Evolutionary conservation across 495 filamentous ascomycete species (phyloP).

Genomic region (Xylaria castorea): DNA sequence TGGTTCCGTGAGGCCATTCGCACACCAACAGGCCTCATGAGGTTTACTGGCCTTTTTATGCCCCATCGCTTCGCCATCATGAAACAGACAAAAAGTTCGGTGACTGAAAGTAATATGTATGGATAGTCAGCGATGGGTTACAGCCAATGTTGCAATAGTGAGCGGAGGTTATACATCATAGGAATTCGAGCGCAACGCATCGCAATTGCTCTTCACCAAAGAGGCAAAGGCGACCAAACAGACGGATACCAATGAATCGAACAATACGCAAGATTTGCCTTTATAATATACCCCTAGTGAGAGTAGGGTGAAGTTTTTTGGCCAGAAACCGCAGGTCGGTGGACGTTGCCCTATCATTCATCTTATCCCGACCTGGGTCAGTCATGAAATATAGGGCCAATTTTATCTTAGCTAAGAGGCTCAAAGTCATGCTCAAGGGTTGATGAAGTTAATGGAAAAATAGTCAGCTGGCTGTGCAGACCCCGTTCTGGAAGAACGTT

Average conservation of each 20-base stretch:
- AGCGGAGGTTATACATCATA: not conserved
- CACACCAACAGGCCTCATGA: not conserved
- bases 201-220: not conserved
- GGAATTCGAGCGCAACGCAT: not conserved
- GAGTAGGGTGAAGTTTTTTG: conserved; percentile 13
- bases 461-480: conserved; percentile 6
- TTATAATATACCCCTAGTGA: not conserved
- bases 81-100: not conserved
- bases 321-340: not conserved
- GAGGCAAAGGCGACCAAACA: not conserved
- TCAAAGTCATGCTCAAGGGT: not conserved
- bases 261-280: not conserved
- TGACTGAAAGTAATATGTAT: not conserved
- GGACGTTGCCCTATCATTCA: not conserved
- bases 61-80: not conserved
- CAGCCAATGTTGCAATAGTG: not conserved
- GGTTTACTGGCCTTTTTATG: conserved; percentile 1
- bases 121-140: not conserved
- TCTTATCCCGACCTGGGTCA: not conserved
- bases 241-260: not conserved
- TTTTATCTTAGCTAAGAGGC: not conserved
- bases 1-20: not conserved
- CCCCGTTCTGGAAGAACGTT: not conserved
- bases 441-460: not conserved
- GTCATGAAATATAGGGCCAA: not conserved